Evolutionary conservation across 2,329 filamentous ascomycete genomes (phyloP).

Genomic region (Cadophora sp.): DNA sequence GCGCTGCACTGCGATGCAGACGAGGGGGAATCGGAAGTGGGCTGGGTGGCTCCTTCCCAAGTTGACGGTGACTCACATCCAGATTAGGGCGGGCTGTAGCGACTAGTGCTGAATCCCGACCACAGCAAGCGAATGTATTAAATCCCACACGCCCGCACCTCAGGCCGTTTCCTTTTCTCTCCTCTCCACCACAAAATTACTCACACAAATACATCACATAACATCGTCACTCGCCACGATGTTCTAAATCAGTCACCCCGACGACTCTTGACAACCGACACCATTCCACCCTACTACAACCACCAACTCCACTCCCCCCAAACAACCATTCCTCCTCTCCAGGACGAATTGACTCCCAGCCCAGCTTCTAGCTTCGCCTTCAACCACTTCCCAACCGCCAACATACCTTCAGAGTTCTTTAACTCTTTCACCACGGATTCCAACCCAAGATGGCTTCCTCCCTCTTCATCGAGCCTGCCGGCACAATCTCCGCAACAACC

Average conservation of each 20-base stretch:
- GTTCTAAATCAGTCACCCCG: constrained; percentile 60
- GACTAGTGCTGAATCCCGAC: background rate
- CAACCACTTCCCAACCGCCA: constrained; percentile 59
- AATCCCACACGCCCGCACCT: background rate
- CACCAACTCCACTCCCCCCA: constrained; percentile 55
- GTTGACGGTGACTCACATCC: background rate
- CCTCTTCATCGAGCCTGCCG: constrained; percentile 68
- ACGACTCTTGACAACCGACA: constrained; percentile 50
- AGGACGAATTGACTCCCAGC: constrained; percentile 73
- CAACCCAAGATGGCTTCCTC: constrained; percentile 80
- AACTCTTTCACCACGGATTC: constrained; percentile 85
- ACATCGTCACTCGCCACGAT: constrained; percentile 56
- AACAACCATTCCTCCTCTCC: constrained; percentile 59
- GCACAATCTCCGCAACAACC: constrained; percentile 64
- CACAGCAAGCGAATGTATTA: background rate
- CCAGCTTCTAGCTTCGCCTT: constrained; percentile 65
- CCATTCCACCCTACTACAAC: constrained; percentile 58
- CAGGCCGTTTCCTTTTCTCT: constrained; percentile 23
- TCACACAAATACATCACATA: constrained; percentile 48
- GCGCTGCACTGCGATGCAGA: background rate
- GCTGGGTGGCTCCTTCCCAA: background rate
- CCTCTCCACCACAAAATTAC: constrained; percentile 48
- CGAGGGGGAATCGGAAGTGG: background rate
- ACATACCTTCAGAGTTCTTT: constrained; percentile 70
- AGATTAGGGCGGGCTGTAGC: background rate